phyloP scores from a whole-genome alignment of 352 stramenopile genomes.

The Globisporangium camurandrum region DNA sequence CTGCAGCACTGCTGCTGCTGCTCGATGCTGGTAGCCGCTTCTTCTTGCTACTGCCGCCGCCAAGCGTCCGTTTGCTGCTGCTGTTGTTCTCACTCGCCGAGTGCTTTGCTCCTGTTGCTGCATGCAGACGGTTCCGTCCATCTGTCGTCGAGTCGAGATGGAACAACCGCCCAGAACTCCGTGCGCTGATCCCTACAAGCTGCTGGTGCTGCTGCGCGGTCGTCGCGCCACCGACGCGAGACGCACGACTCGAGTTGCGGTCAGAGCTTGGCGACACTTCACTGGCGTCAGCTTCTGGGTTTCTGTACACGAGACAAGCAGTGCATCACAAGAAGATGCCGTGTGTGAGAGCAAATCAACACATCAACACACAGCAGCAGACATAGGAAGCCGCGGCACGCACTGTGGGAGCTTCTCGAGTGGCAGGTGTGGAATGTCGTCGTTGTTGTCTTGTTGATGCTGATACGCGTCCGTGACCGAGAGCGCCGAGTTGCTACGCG shows the following conservation, averaged over 20 bases:
- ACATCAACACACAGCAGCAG: neutral
- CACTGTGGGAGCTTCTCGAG: slow-evolving; percentile 50
- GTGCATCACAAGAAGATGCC: neutral
- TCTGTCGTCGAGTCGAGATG: slow-evolving; percentile 15
- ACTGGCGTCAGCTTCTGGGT: slow-evolving; percentile 18
- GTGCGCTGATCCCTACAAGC: slow-evolving; percentile 21
- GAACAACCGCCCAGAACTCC: slow-evolving; percentile 22
- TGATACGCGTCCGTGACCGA: neutral
- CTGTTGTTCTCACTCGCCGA: slow-evolving; percentile 5
- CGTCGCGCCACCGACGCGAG: neutral
- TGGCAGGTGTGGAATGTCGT: slow-evolving; percentile 39
- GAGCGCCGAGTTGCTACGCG: neutral
- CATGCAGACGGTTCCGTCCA: slow-evolving; percentile 4
- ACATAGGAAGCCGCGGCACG: slow-evolving; percentile 1
- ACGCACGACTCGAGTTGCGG: slow-evolving; percentile 4
- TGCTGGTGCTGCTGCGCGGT: slow-evolving; percentile 8
- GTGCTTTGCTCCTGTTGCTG: neutral
- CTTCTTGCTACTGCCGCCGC: slow-evolving; percentile 19
- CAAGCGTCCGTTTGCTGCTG: slow-evolving; percentile 20
- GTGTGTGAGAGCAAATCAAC: no score
- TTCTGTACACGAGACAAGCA: slow-evolving; percentile 8
- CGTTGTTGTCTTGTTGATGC: slow-evolving; percentile 31
- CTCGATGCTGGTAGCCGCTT: slow-evolving; percentile 3
- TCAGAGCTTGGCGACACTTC: slow-evolving; percentile 17
- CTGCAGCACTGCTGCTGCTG: slow-evolving; percentile 1